Evolutionary conservation across 2,329 filamentous ascomycete genomes (phyloP).

Genomic region (Madurella fahalii): DNA sequence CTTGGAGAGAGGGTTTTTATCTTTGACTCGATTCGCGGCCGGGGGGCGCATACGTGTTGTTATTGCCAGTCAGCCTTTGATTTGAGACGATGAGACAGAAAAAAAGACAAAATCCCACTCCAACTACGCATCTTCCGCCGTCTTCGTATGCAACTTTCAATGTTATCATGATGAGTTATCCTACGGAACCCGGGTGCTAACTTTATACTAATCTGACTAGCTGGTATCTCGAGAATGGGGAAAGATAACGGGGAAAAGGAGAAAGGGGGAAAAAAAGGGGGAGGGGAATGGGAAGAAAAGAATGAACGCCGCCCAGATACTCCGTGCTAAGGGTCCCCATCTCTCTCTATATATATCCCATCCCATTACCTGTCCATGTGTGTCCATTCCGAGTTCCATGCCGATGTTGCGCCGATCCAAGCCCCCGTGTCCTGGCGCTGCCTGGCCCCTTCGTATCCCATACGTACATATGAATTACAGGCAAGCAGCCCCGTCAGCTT

Average conservation of each 20-base stretch:
- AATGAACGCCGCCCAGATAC: not conserved
- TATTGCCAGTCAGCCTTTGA: not conserved
- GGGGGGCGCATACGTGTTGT: not conserved
- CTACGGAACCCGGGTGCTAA: not conserved
- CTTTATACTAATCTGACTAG: not conserved
- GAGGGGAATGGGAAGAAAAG: not conserved
- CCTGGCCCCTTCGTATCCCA: no score
- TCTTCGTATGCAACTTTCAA: not conserved
- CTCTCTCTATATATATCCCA: constrained; percentile 6
- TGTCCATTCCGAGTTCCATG: not conserved
- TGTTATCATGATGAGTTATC: not conserved
- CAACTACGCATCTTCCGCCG: no score
- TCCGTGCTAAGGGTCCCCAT: not conserved
- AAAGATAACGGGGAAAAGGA: not conserved
- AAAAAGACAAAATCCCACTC: not conserved
- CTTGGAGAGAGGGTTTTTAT: not conserved
- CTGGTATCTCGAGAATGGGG: not conserved
- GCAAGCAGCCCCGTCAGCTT: no score
- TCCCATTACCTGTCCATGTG: not conserved
- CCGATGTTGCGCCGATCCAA: no score
- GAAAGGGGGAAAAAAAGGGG: not conserved
- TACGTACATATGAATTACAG: no score
- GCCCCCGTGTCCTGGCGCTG: no score
- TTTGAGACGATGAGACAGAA: not conserved
- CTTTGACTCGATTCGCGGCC: not conserved